These are phyloP conservation scores for Misopates orontium DNA, from an alignment of 257 asterid genomes.

Conservation along the genomic window DNA sequence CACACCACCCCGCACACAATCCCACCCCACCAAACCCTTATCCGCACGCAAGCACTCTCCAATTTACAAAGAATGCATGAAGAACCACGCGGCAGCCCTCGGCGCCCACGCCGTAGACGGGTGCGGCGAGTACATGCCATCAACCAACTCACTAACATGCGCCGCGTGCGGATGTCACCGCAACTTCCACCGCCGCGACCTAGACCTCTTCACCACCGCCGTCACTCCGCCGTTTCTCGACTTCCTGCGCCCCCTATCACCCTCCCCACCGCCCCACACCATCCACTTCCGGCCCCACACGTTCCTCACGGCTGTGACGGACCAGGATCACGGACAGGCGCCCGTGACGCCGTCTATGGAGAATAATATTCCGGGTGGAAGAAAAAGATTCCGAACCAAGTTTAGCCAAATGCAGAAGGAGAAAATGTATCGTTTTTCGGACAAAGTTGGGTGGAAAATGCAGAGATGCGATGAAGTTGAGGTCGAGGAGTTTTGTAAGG, in stretches of 20 bases:
- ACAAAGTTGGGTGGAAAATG: conserved; percentile 63
- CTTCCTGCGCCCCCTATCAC: conserved; percentile 54
- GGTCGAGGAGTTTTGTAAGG: conserved; percentile 55
- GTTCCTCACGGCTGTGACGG: conserved; percentile 35
- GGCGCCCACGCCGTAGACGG: conserved; percentile 87
- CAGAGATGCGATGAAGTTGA: conserved; percentile 43
- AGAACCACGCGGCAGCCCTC: conserved; percentile 67
- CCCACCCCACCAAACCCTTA: conserved; percentile 9
- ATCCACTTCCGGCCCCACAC: conserved; percentile 23
- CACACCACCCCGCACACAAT: conserved; percentile 58
- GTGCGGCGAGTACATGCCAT: conserved; percentile 74
- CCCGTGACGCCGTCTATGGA: conserved; percentile 63
- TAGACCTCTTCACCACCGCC: conserved; percentile 39
- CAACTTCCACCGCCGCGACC: conserved; percentile 78
- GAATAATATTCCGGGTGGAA: no score
- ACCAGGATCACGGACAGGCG: conserved; percentile 47
- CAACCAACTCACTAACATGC: conserved; percentile 53
- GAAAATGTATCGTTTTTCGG: conserved; percentile 58
- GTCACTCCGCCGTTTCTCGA: conserved; percentile 59
- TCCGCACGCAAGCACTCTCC: background rate
- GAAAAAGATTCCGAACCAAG: conserved; percentile 69
- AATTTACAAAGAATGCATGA: conserved; percentile 57
- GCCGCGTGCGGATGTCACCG: conserved; percentile 92
- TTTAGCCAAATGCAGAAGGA: conserved; percentile 64
- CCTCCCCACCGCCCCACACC: conserved; percentile 35